These are phyloP conservation scores for Cercospora sp. DNA, from an alignment of 2,329 filamentous ascomycete genomes.

Conservation along the genomic window DNA sequence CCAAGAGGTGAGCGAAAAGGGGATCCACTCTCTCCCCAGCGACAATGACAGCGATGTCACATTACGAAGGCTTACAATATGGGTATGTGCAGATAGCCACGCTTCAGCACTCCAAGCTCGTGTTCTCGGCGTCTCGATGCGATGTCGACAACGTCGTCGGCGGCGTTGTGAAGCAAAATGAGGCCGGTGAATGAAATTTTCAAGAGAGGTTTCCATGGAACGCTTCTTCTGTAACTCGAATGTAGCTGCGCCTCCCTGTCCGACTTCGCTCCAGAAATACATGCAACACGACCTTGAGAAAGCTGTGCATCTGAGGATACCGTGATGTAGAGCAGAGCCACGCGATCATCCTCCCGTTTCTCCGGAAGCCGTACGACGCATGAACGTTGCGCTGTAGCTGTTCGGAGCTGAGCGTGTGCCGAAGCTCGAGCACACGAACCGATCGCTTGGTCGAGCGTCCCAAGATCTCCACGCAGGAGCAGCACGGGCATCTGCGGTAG, in stretches of 20 bases:
- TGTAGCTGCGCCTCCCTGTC: background rate
- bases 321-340: background rate
- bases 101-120: background rate
- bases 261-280: background rate
- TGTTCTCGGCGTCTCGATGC: background rate
- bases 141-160: background rate
- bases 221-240: background rate
- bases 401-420: background rate
- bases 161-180: slow-evolving; percentile 4
- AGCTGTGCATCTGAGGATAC: background rate
- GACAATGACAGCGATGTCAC: background rate
- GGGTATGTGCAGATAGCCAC: slow-evolving; percentile 14
- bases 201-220: background rate
- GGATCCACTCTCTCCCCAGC: background rate
- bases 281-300: background rate
- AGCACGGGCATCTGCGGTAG: background rate
- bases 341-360: background rate
- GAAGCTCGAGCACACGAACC: background rate
- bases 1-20: background rate
- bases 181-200: background rate
- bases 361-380: background rate
- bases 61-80: background rate
- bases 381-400: background rate
- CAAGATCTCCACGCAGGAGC: background rate
- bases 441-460: background rate